Evolutionary conservation across 2,329 filamentous ascomycete genomes (phyloP).

Genomic region (Penicillium digitatum): DNA sequence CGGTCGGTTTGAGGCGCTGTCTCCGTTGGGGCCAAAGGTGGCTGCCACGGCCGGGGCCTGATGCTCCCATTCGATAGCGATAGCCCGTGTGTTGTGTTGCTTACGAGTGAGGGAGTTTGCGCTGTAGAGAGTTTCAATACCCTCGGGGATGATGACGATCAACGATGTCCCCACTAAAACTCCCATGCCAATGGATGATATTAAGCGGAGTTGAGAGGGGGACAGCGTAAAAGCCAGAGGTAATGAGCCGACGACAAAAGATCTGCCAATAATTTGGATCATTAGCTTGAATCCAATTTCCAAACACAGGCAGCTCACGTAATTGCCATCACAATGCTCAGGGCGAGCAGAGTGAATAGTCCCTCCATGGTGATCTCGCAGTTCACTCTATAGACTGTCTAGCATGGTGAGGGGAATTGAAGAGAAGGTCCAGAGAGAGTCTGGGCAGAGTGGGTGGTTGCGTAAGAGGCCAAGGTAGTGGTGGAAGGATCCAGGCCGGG

Average conservation of each 20-base stretch:
- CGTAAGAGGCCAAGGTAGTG: constrained; percentile 13
- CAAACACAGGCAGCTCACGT: constrained; percentile 47
- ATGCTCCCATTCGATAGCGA: constrained; percentile 30
- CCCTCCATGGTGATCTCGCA: constrained; percentile 53
- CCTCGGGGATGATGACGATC: constrained; percentile 96
- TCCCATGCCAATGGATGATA: constrained; percentile 89
- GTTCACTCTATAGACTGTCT: constrained; percentile 26
- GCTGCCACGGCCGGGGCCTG: constrained; percentile 20
- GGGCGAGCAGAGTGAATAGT: constrained; percentile 59
- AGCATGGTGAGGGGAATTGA: constrained; percentile 23
- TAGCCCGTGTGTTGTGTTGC: constrained; percentile 29
- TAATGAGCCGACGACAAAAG: constrained; percentile 86
- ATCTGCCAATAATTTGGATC: constrained; percentile 54
- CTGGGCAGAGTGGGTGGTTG: neutral
- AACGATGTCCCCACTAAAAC: constrained; percentile 91
- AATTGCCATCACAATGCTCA: constrained; percentile 63
- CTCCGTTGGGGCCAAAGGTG: constrained; percentile 4
- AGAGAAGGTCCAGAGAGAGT: neutral
- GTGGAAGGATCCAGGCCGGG: constrained; percentile 5
- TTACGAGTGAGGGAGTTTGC: constrained; percentile 40
- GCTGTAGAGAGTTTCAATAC: constrained; percentile 81
- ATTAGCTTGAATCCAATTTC: constrained; percentile 7
- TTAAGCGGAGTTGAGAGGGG: constrained; percentile 77
- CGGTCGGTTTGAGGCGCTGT: neutral
- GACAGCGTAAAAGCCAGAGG: constrained; percentile 86